Evolutionary conservation across 2,329 filamentous ascomycete species (phyloP).

Genomic region (Verticillium alfalfae): DNA sequence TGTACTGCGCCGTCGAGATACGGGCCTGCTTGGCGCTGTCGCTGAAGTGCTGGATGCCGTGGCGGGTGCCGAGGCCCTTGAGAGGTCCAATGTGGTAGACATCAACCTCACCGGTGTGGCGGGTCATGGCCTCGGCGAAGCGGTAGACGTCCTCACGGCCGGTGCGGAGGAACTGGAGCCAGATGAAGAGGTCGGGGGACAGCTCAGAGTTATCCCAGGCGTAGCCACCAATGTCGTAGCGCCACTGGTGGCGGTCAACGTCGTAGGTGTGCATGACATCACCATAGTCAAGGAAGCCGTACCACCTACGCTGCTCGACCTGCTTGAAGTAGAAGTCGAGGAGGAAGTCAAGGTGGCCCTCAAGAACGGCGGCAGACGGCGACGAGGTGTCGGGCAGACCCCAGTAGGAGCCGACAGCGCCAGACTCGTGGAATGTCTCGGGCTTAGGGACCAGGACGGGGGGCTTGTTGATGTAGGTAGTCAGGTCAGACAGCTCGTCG

Average conservation of each 20-base stretch:
- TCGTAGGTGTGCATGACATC: slow-evolving; percentile 62
- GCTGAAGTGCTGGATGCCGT: slow-evolving; percentile 56
- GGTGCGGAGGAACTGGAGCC: slow-evolving; percentile 57
- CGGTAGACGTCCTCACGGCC: slow-evolving; percentile 52
- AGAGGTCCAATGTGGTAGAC: slow-evolving; percentile 54
- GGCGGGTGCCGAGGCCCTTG: slow-evolving; percentile 56
- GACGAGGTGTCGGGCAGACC: slow-evolving; percentile 24
- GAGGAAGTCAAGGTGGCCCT: slow-evolving; percentile 49
- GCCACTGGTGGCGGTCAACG: slow-evolving; percentile 46
- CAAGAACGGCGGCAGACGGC: slow-evolving; percentile 32
- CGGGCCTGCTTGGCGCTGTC: slow-evolving; percentile 59
- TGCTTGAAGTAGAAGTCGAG: slow-evolving; percentile 50
- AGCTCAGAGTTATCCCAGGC: slow-evolving; percentile 63
- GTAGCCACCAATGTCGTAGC: slow-evolving; percentile 58
- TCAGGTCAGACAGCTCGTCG: slow-evolving; percentile 36
- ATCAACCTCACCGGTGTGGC: slow-evolving; percentile 57
- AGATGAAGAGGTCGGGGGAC: slow-evolving; percentile 57
- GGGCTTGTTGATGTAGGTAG: slow-evolving; percentile 41
- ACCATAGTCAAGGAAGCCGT: slow-evolving; percentile 58
- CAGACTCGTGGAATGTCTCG: slow-evolving; percentile 42
- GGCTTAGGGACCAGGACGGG: slow-evolving; percentile 44
- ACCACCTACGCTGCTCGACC: slow-evolving; percentile 53
- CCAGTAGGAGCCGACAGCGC: slow-evolving; percentile 53
- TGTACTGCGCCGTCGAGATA: slow-evolving; percentile 52
- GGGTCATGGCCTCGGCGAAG: slow-evolving; percentile 51